Percentiles rank a stretch among this genome's conserved stretches.
These are phyloP conservation scores for Leishmania turanica DNA, from an alignment of 208 protist species.

Conservation along the genomic window DNA sequence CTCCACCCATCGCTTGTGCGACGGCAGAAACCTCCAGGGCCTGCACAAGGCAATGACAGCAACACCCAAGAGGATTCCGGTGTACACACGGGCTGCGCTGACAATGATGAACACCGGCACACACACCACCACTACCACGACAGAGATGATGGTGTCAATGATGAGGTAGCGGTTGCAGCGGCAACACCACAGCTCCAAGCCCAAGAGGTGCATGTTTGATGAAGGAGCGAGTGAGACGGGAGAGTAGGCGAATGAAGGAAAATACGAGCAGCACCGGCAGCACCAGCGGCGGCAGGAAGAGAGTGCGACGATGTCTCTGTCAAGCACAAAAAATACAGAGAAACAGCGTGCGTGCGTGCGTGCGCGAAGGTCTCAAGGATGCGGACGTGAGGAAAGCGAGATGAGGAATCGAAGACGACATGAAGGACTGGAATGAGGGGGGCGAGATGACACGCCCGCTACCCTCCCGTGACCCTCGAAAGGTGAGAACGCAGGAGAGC, in stretches of 20 bases:
- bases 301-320: neutral
- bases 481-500: neutral
- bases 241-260: neutral
- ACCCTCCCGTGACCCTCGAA: neutral
- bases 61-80: conserved; percentile 32
- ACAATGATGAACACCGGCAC: conserved; percentile 37
- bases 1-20: conserved; percentile 33
- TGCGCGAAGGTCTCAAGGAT: neutral
- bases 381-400: neutral
- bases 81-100: conserved; percentile 33
- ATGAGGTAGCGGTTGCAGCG: conserved; percentile 8
- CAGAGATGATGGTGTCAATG: conserved; percentile 24
- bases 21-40: conserved; percentile 59
- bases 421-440: neutral
- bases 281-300: neutral
- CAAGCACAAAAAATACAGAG: neutral
- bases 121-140: conserved; percentile 21
- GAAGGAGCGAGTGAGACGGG: neutral
- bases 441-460: neutral
- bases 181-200: conserved; percentile 20
- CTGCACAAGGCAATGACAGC: conserved; percentile 35
- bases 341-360: neutral
- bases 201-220: conserved; percentile 10
- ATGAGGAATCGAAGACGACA: neutral
- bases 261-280: neutral